These are phyloP conservation scores for Bassia scoparia DNA, from an alignment of 148 eudicot species.

Conservation along the genomic window DNA sequence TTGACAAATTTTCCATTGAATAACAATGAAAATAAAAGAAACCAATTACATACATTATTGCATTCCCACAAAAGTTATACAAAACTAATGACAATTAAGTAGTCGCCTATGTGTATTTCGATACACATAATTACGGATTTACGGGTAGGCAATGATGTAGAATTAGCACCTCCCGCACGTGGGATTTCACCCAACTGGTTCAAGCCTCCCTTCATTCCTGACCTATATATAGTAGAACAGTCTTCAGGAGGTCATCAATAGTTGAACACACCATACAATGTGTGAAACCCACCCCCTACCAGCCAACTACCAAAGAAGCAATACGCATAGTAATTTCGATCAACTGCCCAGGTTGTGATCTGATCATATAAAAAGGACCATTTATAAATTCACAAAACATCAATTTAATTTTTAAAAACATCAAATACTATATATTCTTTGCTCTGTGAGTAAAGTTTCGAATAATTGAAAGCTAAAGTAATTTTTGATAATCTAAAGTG, in stretches of 20 bases:
- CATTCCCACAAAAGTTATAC: too few relatives aligned
- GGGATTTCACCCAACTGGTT: conserved; percentile 82
- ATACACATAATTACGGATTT: too few relatives aligned
- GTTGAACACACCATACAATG: conserved; percentile 79
- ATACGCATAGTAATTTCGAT: conserved; percentile 96
- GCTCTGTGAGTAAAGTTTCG: background rate
- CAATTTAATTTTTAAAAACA: background rate
- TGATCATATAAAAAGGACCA: conserved; percentile 26
- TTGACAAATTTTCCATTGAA: too few relatives aligned
- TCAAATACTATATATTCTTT: too few relatives aligned
- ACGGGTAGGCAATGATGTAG: background rate
- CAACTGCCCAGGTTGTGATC: conserved; percentile 96
- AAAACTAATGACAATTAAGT: too few relatives aligned
- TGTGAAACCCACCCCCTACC: conserved; percentile 99
- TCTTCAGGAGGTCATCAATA: conserved; percentile 74
- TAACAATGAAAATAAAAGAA: too few relatives aligned
- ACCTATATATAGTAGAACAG: conserved; percentile 89
- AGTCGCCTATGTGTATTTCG: too few relatives aligned
- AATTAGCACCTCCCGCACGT: conserved; percentile 68
- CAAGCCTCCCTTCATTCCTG: conserved; percentile 96
- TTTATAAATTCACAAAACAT: conserved; percentile 12
- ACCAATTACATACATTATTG: too few relatives aligned
- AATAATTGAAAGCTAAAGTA: background rate
- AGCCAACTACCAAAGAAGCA: conserved; percentile 83
- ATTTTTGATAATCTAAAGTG: background rate